Evolutionary conservation across 768 basidiomycete genomes (phyloP).

Genomic region (Tylopilus sp.): DNA sequence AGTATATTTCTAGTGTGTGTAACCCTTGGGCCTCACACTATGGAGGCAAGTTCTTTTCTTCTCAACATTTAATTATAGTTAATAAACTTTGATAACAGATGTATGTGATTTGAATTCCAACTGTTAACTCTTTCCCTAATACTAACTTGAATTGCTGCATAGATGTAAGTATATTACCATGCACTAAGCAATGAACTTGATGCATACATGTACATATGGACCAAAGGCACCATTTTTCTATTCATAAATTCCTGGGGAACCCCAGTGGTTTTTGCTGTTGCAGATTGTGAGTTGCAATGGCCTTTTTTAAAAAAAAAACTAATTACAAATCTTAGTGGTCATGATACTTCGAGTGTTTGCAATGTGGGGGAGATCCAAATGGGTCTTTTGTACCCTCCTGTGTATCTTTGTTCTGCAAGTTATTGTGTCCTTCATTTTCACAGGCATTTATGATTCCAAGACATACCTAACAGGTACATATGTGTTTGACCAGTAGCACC

Average conservation of each 20-base stretch:
- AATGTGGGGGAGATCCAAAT: background rate
- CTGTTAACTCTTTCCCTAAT: background rate
- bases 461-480: no score
- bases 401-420: background rate
- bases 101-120: background rate
- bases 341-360: background rate
- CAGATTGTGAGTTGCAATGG: background rate
- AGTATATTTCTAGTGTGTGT: background rate
- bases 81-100: background rate
- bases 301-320: background rate
- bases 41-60: background rate
- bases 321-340: background rate
- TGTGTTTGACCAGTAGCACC: background rate
- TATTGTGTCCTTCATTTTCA: background rate
- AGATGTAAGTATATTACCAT: background rate
- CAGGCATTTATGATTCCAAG: background rate
- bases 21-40: constrained; percentile 4
- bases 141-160: background rate
- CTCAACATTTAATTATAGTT: background rate
- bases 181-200: background rate
- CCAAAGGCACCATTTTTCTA: background rate
- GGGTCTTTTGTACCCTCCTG: background rate
- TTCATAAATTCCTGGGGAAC: background rate
- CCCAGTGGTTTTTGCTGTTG: background rate
- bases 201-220: background rate